A percentile compares a stretch with the other conserved stretches of the same genome.
phyloP scores from a whole-genome alignment of 345 rosid species.

The Eucalyptus sp. region DNA sequence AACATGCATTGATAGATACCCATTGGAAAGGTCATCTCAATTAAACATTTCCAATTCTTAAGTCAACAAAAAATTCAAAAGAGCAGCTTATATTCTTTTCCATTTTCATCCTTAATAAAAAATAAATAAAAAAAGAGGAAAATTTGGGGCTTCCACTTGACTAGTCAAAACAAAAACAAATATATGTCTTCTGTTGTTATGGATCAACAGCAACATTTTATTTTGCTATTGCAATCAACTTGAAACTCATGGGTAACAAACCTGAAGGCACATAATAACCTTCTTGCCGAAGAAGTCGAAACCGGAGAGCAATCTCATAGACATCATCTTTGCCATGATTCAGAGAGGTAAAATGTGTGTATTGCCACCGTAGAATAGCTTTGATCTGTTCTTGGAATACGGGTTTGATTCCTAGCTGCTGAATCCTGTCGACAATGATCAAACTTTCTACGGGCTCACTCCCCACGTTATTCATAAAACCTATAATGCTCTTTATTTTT shows the following conservation, averaged over 20 bases:
- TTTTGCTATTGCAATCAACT: background rate
- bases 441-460: background rate
- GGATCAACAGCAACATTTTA: background rate
- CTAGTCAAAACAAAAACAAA: background rate
- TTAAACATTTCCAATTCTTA: too few species aligned
- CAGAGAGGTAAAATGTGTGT: background rate
- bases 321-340: background rate
- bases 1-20: too few species aligned
- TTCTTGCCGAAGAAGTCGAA: slow-evolving; percentile 21
- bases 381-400: background rate
- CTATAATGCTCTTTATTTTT: background rate
- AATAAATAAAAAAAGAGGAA: too few species aligned
- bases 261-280: slow-evolving; percentile 14
- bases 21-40: too few species aligned
- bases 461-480: background rate
- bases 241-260: background rate
- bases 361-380: slow-evolving; percentile 4
- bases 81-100: too few species aligned
- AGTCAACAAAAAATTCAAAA: background rate
- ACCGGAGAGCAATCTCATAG: slow-evolving; percentile 10
- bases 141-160: background rate
- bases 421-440: background rate
- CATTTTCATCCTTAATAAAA: background rate
- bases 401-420: background rate
- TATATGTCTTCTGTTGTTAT: background rate